These are phyloP conservation scores for Mycosphaerella sp. DNA, from an alignment of 2,329 filamentous ascomycete genomes.

Conservation along the genomic window DNA sequence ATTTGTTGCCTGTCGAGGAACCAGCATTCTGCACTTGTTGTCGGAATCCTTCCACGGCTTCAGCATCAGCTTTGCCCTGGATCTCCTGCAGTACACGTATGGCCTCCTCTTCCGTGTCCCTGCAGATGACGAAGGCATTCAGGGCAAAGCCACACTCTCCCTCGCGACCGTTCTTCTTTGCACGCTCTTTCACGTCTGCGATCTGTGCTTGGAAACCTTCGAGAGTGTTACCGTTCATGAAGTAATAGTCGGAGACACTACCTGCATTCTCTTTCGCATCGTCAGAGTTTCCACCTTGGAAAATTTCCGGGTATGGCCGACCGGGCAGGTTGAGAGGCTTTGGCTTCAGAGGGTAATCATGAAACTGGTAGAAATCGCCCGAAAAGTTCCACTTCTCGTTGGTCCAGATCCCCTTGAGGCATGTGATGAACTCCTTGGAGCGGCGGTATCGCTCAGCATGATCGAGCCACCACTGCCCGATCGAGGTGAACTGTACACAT, in stretches of 20 bases:
- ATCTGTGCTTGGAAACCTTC: constrained; percentile 49
- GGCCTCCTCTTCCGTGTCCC: constrained; percentile 47
- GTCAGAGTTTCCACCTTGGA: constrained; percentile 49
- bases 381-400: constrained; percentile 45
- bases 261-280: constrained; percentile 48
- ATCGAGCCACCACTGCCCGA: constrained; percentile 52
- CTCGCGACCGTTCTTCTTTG: constrained; percentile 41
- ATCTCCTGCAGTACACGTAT: constrained; percentile 46
- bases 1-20: constrained; percentile 42
- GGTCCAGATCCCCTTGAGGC: constrained; percentile 49
- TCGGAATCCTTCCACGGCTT: constrained; percentile 46
- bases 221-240: constrained; percentile 53
- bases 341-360: constrained; percentile 45
- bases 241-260: constrained; percentile 47
- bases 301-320: constrained; percentile 47
- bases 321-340: constrained; percentile 44
- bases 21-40: constrained; percentile 48
- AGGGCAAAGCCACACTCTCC: constrained; percentile 45
- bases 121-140: constrained; percentile 47
- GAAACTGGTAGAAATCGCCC: constrained; percentile 50
- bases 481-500: constrained; percentile 38
- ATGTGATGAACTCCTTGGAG: constrained; percentile 47
- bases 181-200: constrained; percentile 43
- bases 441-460: constrained; percentile 49
- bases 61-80: constrained; percentile 48